phyloP scores from a whole-genome alignment of 2,329 filamentous ascomycete species.

The Madurella mycetomatis region DNA sequence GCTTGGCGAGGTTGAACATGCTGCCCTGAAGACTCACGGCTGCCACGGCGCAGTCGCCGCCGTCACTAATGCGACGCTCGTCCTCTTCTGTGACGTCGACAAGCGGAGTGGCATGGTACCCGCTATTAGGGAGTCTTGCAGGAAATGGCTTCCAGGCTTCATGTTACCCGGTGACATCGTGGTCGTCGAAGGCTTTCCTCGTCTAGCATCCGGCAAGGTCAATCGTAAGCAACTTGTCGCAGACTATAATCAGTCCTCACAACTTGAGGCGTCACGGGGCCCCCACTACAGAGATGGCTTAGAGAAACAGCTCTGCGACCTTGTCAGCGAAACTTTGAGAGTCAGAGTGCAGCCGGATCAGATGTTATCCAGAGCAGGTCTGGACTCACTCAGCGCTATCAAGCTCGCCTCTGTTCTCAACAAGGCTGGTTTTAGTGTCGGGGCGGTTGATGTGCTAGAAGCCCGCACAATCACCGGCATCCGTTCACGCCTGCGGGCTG shows the following conservation, averaged over 20 bases:
- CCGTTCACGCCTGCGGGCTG: constrained; percentile 12
- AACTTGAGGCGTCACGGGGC: background rate
- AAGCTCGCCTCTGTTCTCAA: constrained; percentile 61
- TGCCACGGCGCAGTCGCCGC: constrained; percentile 64
- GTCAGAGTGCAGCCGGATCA: constrained; percentile 26
- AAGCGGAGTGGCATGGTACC: constrained; percentile 28
- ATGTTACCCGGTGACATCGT: constrained; percentile 79
- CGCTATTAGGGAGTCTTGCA: constrained; percentile 56
- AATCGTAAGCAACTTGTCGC: constrained; percentile 62
- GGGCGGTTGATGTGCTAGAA: constrained; percentile 58
- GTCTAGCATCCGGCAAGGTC: constrained; percentile 77
- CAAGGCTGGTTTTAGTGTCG: constrained; percentile 48
- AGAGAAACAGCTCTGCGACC: constrained; percentile 33
- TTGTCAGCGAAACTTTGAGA: constrained; percentile 29
- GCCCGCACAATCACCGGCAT: constrained; percentile 40
- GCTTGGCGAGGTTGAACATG: constrained; percentile 73
- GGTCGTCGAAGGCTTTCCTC: constrained; percentile 61
- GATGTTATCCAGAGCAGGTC: constrained; percentile 31
- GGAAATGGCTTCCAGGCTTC: constrained; percentile 70
- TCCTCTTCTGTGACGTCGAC: constrained; percentile 66
- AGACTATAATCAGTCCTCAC: constrained; percentile 40
- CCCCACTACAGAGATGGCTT: constrained; percentile 27
- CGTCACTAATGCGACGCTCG: constrained; percentile 63
- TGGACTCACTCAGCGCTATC: constrained; percentile 42
- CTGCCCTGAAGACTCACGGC: constrained; percentile 54